phyloP scores from a whole-genome alignment of 371 early-diverging fungal species.

The Mucor racemosus region DNA sequence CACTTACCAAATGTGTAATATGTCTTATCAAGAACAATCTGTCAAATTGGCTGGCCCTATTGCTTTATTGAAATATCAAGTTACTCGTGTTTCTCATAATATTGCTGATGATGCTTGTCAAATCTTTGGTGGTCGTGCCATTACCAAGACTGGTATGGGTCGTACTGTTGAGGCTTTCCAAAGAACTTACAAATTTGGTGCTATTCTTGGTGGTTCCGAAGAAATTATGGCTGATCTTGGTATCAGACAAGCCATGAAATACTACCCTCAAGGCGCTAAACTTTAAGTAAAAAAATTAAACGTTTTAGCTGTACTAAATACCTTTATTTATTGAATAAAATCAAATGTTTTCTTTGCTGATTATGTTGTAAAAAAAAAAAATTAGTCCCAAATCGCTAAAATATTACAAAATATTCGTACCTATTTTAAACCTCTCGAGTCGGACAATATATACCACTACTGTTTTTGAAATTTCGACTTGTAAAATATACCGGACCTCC shows the following conservation, averaged over 20 bases:
- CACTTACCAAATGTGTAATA: slow-evolving; percentile 70
- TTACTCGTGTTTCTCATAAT: slow-evolving; percentile 61
- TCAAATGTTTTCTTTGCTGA: background rate
- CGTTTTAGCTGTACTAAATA: too few species aligned
- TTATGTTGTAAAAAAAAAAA: background rate
- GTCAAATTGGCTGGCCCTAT: slow-evolving; percentile 71
- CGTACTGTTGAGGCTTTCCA: slow-evolving; percentile 60
- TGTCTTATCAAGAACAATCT: slow-evolving; percentile 64
- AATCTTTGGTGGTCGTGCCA: slow-evolving; percentile 74
- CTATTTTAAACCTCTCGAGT: too few species aligned
- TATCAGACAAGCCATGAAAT: slow-evolving; percentile 53
- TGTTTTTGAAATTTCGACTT: too few species aligned
- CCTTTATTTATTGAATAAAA: slow-evolving; percentile 1
- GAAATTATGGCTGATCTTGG: slow-evolving; percentile 59
- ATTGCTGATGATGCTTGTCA: slow-evolving; percentile 69
- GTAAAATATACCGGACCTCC: too few species aligned
- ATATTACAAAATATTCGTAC: too few species aligned
- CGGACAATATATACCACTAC: too few species aligned
- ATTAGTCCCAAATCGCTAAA: too few species aligned
- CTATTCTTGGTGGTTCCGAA: slow-evolving; percentile 89
- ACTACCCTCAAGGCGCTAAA: slow-evolving; percentile 36
- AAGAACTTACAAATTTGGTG: slow-evolving; percentile 59
- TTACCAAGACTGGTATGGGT: slow-evolving; percentile 72
- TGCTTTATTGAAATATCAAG: slow-evolving; percentile 63
- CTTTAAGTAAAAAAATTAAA: slow-evolving; percentile 15